Evolutionary conservation across 2,329 filamentous ascomycete genomes (phyloP), one percentile per base, ranked within the genome.

Genomic region (Coniella lustricola): DNA sequence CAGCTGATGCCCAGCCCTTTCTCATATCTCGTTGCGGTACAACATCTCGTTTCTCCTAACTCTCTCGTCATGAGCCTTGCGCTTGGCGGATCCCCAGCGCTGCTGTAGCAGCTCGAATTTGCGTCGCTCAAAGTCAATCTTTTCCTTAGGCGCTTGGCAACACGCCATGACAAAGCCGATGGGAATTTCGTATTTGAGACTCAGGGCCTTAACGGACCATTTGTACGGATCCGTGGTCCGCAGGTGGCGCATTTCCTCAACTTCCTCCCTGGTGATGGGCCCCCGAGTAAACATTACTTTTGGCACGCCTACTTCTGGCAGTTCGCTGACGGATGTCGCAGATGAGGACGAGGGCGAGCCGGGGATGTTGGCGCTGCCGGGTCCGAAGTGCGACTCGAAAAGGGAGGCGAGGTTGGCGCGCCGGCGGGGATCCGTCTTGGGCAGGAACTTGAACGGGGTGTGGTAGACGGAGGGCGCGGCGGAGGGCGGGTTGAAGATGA

Each of bases 391-490:
- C 20, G 44, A 48, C 51, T 63, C 62, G 49, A 74, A 64, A 31
- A 78, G 69, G 35, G 68, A 61, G 14, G 67, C 64, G 35, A 77
- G 64, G 62, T 75, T 71, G 40, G 71, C 70, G 45, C 67, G 65
- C 22, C 76, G 73, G 40, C 77, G 73, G 14, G 76, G 75, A 59
- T 81, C 78, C 55, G 60, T 64, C 44, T 69, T 72, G 46, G 81
- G 81, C 25, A 84, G 74, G 66, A 84, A 84, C 61, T 81, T 76
- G 66, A 81, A 75, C 49, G 81, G 81, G n/a, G 81, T 84, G 67
- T 84, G 76, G 58, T 72, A 73, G 49, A 81, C 78, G n/a, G 77
- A 66, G 12, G 71, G 64, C 31, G 66, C 67, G 38, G 71, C 66
- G 29, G 70, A 65, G 36, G 72, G 72, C 36, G 71, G 72, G 63